Base-by-base conservation (phyloP, 306 rosid species). In the Morella rubra region DNA sequence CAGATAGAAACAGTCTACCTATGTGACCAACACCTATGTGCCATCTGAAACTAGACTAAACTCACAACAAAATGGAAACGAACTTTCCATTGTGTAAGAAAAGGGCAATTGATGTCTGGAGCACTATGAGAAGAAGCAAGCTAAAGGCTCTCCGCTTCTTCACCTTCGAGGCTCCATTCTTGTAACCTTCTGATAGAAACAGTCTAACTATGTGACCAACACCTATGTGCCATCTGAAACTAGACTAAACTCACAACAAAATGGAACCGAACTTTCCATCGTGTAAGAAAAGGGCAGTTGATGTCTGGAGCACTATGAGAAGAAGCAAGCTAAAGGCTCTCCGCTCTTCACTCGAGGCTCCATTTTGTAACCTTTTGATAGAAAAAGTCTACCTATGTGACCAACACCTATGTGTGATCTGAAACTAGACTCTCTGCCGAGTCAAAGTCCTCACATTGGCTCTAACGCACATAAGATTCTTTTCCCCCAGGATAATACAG, bases 321-420 rank as follows among this genome's bases (percentile, higher is more conserved):
- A 88, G 91, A 85, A 71, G 86, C 88, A 81, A 80, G 84, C 77
- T 70, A 18, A 65, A 75, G 79, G 80, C 73, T 80, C 81, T 61
- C 72, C 68, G 78, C 84, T 83, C 96, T 86, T 84, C 96, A 87
- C 87, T 85, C 80, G 91, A 87, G 49, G 85, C 90, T 88, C 87
- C 93, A 76, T 60, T 56, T 24, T 42, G 62, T 53, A 16, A 61
- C 45, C 71, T 1, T 47, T 5, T 1, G 55, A 77, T 8, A 76
- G 59, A 42, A 55, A 76, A 32, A 20, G 51, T 6, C 40, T 11
- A 12, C 45, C 41, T 74, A 58, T 46, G 75, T 62, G 27, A 24
- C 62, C 53, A 59, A 41, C 13, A 24, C 71, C 64, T 59, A 22
- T 12, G 6, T 58, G 16, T n/a, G 7, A 8, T 19, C 24, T 66